Evolutionary conservation across 495 filamentous ascomycete genomes (phyloP), one percentile per base, ranked within the genome.

Genomic region (Cryomyces antarcticus): DNA sequence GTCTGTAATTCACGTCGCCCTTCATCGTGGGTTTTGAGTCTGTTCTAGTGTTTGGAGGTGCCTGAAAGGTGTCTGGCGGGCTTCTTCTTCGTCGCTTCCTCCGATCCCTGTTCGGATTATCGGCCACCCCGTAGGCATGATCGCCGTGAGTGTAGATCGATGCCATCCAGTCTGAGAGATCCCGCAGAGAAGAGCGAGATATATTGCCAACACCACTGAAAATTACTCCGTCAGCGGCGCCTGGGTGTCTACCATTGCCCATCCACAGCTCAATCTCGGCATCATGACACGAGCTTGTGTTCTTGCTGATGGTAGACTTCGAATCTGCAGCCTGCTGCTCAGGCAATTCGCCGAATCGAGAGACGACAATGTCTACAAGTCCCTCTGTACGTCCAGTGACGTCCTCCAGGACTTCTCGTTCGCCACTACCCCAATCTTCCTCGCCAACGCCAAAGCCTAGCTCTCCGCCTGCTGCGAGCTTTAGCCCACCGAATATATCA

Each of bases 381-480:
- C 69, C 89, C 61, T 75, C 64, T 31, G 68, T 58, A 61, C 82
- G 48, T 57, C 58, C 46, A 6, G 82, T 73, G 51, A 93, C 75
- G 12, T 81, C 83, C 56, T 93, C 89, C 1, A 99, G 65, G 1
- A 95, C 88, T 51, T 86, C 85, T 52, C 87, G 63, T 62, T 93
- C 86, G 10, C 83, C 84, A 49, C 84, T 93, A 2, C 87, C 86
- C 63, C 86, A 75, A 46, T 93, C 82, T 61, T 94, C 86, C 54
- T 93, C 86, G 30, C 87, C 89, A 9, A 95, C 86, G 1, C 92
- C 92, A 11, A 93, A 71, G 12, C 89, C 92, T 27, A 94, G 73
- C 60, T 93, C 85, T 5, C 88, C 89, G 33, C 83, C 82, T 28
- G 80, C 82, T 11, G 89, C 84, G 37, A 96, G 72, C 59, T 94